Percentiles rank a stretch among this genome's conserved stretches.
phyloP scores from a whole-genome alignment of 345 rosid genomes.

The Melaleuca alternifolia region DNA sequence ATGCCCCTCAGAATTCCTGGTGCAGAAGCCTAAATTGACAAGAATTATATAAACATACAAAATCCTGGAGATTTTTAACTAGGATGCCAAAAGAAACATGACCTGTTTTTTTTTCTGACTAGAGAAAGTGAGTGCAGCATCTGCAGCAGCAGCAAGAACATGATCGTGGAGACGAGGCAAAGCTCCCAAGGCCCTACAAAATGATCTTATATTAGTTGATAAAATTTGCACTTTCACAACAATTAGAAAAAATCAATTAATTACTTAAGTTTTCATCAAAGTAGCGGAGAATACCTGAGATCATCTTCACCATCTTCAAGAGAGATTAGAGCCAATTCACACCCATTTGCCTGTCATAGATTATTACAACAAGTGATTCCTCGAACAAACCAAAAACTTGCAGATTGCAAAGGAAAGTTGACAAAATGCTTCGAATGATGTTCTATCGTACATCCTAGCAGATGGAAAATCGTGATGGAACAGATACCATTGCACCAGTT shows the following conservation, averaged over 20 bases:
- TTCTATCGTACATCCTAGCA: background rate
- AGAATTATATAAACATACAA: background rate
- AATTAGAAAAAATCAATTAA: background rate
- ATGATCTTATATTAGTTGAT: background rate
- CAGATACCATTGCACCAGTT: background rate
- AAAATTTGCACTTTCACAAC: background rate
- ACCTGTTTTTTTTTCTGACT: slow-evolving; percentile 30
- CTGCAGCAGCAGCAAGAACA: slow-evolving; percentile 69
- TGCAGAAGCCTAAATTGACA: slow-evolving; percentile 35
- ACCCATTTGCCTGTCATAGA: slow-evolving; percentile 49
- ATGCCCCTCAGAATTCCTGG: slow-evolving; percentile 43
- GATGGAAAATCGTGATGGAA: background rate
- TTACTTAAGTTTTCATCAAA: background rate
- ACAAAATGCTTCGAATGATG: background rate
- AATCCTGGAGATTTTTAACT: background rate
- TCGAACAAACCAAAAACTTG: background rate
- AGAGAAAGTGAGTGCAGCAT: slow-evolving; percentile 33
- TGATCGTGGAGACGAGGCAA: slow-evolving; percentile 71
- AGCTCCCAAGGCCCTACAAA: slow-evolving; percentile 58
- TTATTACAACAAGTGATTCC: background rate
- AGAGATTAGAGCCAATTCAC: slow-evolving; percentile 69
- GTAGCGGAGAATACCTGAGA: slow-evolving; percentile 34
- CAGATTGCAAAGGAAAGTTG: background rate
- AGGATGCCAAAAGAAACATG: slow-evolving; percentile 2
- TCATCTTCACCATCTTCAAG: slow-evolving; percentile 38